Evolutionary conservation across 2,329 filamentous ascomycete species (phyloP).

Genomic region (Mariannaea sp.): DNA sequence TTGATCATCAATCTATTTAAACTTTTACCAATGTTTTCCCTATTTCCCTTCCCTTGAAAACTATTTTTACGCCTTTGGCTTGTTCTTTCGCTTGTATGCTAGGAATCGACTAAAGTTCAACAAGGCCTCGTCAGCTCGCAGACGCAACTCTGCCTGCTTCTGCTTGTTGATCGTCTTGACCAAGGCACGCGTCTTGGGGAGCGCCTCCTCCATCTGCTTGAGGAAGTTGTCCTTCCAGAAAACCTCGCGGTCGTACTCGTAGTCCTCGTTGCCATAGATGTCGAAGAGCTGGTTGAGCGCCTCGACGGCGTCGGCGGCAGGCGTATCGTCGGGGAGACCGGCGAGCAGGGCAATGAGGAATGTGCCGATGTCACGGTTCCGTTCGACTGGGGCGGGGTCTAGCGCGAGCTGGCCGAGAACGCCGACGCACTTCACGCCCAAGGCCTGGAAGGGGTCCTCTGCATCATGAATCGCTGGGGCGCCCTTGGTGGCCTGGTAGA

Average conservation of each 20-base stretch:
- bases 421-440: slow-evolving; percentile 70
- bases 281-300: slow-evolving; percentile 70
- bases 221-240: slow-evolving; percentile 68
- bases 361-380: slow-evolving; percentile 66
- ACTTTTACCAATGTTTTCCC: slow-evolving; percentile 7
- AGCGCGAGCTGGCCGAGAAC: slow-evolving; percentile 67
- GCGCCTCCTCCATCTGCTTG: slow-evolving; percentile 59
- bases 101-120: slow-evolving; percentile 67
- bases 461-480: slow-evolving; percentile 34
- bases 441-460: slow-evolving; percentile 63
- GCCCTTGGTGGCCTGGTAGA: slow-evolving; percentile 64
- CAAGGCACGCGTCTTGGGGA: slow-evolving; percentile 60
- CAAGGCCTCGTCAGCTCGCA: slow-evolving; percentile 63
- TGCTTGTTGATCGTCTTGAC: slow-evolving; percentile 67
- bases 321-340: slow-evolving; percentile 53
- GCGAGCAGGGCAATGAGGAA: slow-evolving; percentile 64
- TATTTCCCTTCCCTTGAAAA: slow-evolving; percentile 6
- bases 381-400: slow-evolving; percentile 54
- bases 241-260: slow-evolving; percentile 62
- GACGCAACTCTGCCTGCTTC: slow-evolving; percentile 59
- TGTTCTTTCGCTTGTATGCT: slow-evolving; percentile 66
- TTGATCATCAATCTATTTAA: slow-evolving; percentile 1
- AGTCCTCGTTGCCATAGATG: slow-evolving; percentile 66
- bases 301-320: slow-evolving; percentile 64
- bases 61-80: slow-evolving; percentile 43